Percentiles rank a stretch among this genome's conserved stretches.
Conservation (phyloP, 202 grass and related monocot species). For the Digitaria exilis region DNA sequence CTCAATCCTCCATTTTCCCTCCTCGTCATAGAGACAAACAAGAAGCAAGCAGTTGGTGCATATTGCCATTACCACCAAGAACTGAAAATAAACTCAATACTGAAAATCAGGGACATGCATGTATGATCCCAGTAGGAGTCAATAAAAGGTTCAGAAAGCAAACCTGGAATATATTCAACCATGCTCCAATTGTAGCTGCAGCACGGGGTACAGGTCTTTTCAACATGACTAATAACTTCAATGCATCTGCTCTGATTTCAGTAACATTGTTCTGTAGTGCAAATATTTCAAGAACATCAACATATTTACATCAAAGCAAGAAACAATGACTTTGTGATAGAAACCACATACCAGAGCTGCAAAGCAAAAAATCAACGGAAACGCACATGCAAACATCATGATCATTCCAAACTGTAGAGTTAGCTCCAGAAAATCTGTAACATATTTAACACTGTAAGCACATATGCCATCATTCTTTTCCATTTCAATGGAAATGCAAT, state of each 20-base stretch:
- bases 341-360: conserved; percentile 67
- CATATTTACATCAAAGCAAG: conserved; percentile 31
- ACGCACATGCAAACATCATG: conserved; percentile 99
- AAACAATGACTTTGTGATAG: not conserved
- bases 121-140: conserved; percentile 4
- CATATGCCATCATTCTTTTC: not conserved
- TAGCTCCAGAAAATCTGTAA: conserved; percentile 86
- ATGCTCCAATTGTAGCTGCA: conserved; percentile 96
- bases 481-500: conserved; percentile 17
- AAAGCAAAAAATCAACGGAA: conserved; percentile 96
- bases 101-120: conserved; percentile 27
- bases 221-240: conserved; percentile 92
- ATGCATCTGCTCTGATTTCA: conserved; percentile 93
- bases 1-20: conserved; percentile 95
- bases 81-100: conserved; percentile 50
- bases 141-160: conserved; percentile 14
- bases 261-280: conserved; percentile 80
- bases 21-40: conserved; percentile 85
- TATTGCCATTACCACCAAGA: conserved; percentile 94
- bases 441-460: conserved; percentile 37
- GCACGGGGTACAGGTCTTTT: conserved; percentile 81
- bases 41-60: conserved; percentile 98
- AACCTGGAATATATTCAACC: conserved; percentile 99
- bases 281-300: conserved; percentile 32
- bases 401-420: conserved; percentile 99